Percentiles rank a stretch among this genome's conserved stretches.
These are phyloP conservation scores for Heliamphora exappendiculata DNA, from an alignment of 148 eudicot genomes.

Conservation along the genomic window DNA sequence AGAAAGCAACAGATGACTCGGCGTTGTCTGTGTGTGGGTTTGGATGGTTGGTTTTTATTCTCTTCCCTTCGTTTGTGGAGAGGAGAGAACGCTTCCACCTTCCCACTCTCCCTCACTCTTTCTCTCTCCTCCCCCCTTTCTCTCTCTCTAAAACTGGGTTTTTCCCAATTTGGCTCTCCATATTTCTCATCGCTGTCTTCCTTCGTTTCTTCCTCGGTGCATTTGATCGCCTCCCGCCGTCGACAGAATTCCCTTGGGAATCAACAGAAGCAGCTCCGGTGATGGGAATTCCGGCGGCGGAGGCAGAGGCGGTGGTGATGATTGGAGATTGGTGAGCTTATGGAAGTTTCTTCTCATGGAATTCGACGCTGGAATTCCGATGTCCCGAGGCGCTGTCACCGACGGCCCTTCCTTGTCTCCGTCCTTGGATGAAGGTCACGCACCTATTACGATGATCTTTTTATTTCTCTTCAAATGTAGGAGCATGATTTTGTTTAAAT, in stretches of 20 bases:
- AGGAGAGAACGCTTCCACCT: conserved; percentile 26
- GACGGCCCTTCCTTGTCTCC: conserved; percentile 34
- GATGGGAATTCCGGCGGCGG: conserved; percentile 18
- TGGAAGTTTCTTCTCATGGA: conserved; percentile 14
- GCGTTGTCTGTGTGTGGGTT: not conserved
- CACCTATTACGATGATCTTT: not conserved
- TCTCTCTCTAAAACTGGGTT: too few species aligned
- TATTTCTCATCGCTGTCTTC: not conserved
- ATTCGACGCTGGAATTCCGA: conserved; percentile 23
- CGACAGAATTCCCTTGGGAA: not conserved
- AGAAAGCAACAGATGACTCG: conserved; percentile 5
- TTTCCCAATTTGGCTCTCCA: too few species aligned
- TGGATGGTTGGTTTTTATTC: conserved; percentile 56
- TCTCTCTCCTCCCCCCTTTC: conserved; percentile 10
- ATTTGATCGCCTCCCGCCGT: conserved; percentile 6
- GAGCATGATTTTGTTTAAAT: not conserved
- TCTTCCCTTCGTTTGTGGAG: conserved; percentile 37
- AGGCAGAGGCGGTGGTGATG: not conserved
- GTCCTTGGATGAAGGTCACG: conserved; percentile 44
- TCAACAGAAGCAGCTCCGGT: not conserved
- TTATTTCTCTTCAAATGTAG: conserved; percentile 6
- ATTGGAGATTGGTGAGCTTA: not conserved
- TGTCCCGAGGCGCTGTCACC: conserved; percentile 29
- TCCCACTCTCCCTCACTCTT: not conserved
- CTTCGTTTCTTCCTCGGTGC: not conserved